Base-by-base conservation (phyloP, 2,329 filamentous ascomycete species). In the Cladophialophora exuberans region DNA sequence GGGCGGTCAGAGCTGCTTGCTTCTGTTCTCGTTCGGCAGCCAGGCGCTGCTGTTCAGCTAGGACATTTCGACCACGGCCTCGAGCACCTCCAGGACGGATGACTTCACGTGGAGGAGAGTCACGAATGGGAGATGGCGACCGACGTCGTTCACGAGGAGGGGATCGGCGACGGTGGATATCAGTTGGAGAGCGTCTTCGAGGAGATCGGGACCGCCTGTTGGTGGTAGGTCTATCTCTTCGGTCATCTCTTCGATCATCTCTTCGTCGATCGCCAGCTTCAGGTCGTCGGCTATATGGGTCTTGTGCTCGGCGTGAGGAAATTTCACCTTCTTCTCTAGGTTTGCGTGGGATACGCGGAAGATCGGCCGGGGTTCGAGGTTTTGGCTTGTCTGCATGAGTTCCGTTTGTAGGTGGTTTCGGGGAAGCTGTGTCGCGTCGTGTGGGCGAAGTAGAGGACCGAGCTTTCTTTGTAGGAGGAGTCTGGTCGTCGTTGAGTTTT, bases 1-100 rank as follows among this genome's bases (percentile, higher is more conserved):
- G 43, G 9, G 22, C 25, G 1, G 25, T 11, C 70, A 66, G 28
- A 54, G 64, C 20, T 63, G 52, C 56, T 36, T 59, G 48, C 70
- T 68, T 56, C 69, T 66, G 66, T 35, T 72, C 71, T 23, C 74
- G 71, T 47, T 76, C 74, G 22, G 73, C 65, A 46, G 60, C 58
- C 38, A 65, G 54, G 39, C 62, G 52, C 45, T 69, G 54, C 75
- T 74, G 58, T 75, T 73, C 62, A 72, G 75, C 63, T 69, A 67
- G 51, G 68, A 73, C 47, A 71, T 72, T 46, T 74, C 61, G 17
- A 69, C 71, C 60, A 73, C 76, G 71, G 5, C 76, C 70, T 30
- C 74, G 73, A 41, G 73, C 75, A 39, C 76, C 76, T 1, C 76
- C 76, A 30, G 76, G 68, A 64, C 78, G 77, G 41, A 73, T 72